Percentiles rank a stretch among this genome's conserved stretches.
Evolutionary conservation across 768 basidiomycete species (phyloP).

Genomic region (Sarcomyxa edulis): DNA sequence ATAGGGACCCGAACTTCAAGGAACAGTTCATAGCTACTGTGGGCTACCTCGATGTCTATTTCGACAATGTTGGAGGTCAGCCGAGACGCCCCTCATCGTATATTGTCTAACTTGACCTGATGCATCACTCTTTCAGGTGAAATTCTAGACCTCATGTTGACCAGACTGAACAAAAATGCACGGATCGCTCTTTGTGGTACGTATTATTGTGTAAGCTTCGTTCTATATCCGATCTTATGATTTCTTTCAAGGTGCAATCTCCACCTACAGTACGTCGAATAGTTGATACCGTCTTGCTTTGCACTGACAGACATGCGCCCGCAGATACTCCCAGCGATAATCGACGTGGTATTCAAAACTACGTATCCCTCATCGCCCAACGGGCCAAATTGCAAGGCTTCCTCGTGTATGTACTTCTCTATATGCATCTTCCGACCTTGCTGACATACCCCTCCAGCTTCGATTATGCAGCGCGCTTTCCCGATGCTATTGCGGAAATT

Average conservation of each 20-base stretch:
- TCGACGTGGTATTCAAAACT: slow-evolving; percentile 63
- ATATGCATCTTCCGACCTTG: too few relatives aligned
- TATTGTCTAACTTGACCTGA: neutral
- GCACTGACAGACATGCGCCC: too few relatives aligned
- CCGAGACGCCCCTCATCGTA: neutral
- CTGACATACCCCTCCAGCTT: too few relatives aligned
- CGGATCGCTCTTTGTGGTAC: slow-evolving; percentile 77
- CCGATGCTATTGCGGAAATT: slow-evolving; percentile 52
- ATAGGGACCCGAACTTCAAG: slow-evolving; percentile 71
- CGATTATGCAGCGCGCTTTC: slow-evolving; percentile 64
- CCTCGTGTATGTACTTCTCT: slow-evolving; percentile 52
- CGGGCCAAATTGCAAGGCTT: slow-evolving; percentile 83
- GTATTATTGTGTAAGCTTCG: slow-evolving; percentile 1
- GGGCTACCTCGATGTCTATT: slow-evolving; percentile 76
- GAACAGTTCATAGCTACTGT: slow-evolving; percentile 73
- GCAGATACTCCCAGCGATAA: slow-evolving; percentile 45
- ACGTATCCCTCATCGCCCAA: slow-evolving; percentile 64
- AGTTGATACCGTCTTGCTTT: too few relatives aligned
- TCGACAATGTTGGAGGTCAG: slow-evolving; percentile 71
- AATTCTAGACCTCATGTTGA: slow-evolving; percentile 73
- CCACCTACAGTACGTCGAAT: too few relatives aligned
- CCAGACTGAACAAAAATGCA: slow-evolving; percentile 70
- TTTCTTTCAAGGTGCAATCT: slow-evolving; percentile 62
- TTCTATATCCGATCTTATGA: neutral
- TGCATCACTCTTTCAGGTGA: slow-evolving; percentile 44